Evolutionary conservation across 352 stramenopile species (phyloP).

Genomic region (Peronosclerospora sorghi): DNA sequence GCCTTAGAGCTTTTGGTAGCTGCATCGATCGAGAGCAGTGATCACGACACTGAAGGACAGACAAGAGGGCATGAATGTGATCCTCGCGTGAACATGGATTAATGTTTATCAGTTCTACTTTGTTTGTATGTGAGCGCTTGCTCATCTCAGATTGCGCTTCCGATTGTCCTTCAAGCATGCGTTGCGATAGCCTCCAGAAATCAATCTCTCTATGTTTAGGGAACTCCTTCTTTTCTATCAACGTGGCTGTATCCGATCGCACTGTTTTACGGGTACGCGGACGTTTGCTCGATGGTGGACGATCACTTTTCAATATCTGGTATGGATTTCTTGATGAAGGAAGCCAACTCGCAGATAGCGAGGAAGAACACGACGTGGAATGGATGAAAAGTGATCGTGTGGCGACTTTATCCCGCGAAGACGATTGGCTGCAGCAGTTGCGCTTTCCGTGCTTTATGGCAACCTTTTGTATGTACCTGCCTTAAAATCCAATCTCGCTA

Average conservation of each 20-base stretch:
- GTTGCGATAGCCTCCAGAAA: constrained; percentile 32
- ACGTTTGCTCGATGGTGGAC: constrained; percentile 30
- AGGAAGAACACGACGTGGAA: no score
- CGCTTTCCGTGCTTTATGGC: constrained; percentile 19
- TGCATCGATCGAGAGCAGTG: constrained; percentile 2
- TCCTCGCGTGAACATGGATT: constrained; percentile 20
- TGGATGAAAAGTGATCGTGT: constrained; percentile 13
- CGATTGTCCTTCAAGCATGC: constrained; percentile 39
- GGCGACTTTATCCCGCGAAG: constrained; percentile 11
- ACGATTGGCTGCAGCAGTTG: constrained; percentile 27
- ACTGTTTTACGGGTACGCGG: constrained; percentile 36
- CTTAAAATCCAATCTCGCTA: constrained; percentile 8
- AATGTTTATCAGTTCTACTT: constrained; percentile 35
- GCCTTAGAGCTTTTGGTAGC: constrained; percentile 19
- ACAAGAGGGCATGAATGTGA: constrained; percentile 1
- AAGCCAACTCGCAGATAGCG: background rate
- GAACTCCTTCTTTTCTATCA: constrained; percentile 24
- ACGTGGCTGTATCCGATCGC: constrained; percentile 37
- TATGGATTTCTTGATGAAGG: constrained; percentile 19
- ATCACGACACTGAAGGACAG: constrained; percentile 3
- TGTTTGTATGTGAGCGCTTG: constrained; percentile 60
- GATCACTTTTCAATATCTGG: constrained; percentile 64
- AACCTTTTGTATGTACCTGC: constrained; percentile 9
- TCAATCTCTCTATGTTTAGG: constrained; percentile 25
- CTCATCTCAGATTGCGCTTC: constrained; percentile 41